Conservation (phyloP, 2,329 filamentous ascomycete genomes). For the Fusarium camptoceras region DNA sequence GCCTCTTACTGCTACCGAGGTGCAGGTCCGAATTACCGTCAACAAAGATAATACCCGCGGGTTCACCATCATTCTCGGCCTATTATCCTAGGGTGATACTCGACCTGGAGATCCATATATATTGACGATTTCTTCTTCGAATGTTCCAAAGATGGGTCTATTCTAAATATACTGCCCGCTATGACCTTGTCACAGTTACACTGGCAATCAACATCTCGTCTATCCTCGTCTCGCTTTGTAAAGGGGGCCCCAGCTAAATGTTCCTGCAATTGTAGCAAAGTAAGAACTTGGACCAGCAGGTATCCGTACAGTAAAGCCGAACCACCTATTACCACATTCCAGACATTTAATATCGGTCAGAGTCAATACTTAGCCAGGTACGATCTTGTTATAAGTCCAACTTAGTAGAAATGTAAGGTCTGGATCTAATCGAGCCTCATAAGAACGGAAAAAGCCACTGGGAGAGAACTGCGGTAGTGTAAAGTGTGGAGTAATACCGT, state of each 20-base stretch:
- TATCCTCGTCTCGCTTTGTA: conserved; percentile 3
- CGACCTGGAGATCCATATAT: background rate
- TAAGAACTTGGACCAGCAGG: conserved; percentile 1
- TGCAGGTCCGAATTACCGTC: conserved; percentile 16
- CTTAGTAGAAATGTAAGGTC: background rate
- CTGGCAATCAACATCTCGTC: conserved; percentile 1
- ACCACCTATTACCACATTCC: background rate
- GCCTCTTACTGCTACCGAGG: background rate
- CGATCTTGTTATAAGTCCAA: background rate
- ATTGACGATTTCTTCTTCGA: background rate
- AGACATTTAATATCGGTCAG: background rate
- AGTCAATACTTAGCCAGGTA: background rate
- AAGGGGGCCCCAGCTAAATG: conserved; percentile 4
- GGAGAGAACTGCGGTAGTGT: conserved; percentile 29
- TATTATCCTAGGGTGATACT: background rate
- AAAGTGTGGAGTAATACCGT: conserved; percentile 34
- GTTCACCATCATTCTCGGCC: background rate
- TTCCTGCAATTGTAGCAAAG: conserved; percentile 6
- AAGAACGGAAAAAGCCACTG: conserved; percentile 1
- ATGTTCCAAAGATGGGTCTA: background rate
- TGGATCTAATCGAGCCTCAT: conserved; percentile 22
- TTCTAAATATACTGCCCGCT: background rate
- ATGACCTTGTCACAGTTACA: background rate
- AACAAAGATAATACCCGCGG: background rate
- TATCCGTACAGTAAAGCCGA: background rate